Conservation (phyloP, 345 rosid genomes). For the Aurinia saxatilis region DNA sequence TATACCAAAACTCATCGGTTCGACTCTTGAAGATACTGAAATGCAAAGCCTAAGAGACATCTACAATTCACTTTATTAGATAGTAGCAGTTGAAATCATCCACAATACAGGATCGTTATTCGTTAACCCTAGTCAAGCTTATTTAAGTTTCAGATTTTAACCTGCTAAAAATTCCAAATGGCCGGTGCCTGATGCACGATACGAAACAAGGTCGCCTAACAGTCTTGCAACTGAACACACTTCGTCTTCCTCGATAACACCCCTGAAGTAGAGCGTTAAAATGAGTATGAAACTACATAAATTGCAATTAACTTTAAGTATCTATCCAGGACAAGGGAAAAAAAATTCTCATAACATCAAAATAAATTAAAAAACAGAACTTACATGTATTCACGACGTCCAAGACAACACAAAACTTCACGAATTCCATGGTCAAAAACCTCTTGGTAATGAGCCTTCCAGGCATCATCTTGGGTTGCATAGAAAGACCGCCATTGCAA, state of each 20-base stretch:
- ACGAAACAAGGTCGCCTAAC: slow-evolving; percentile 86
- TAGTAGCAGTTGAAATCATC: not conserved
- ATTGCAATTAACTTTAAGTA: not conserved
- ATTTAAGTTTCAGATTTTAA: slow-evolving; percentile 20
- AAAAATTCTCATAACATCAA: not conserved
- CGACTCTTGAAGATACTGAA: not conserved
- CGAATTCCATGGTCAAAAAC: slow-evolving; percentile 92
- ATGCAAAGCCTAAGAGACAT: not conserved
- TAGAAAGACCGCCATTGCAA: slow-evolving; percentile 85
- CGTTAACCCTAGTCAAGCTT: not conserved
- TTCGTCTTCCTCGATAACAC: slow-evolving; percentile 72
- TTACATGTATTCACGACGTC: slow-evolving; percentile 72
- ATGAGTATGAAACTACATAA: not conserved
- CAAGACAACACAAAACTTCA: slow-evolving; percentile 91
- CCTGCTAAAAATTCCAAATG: slow-evolving; percentile 91
- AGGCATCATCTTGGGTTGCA: slow-evolving; percentile 73
- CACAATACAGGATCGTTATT: no score
- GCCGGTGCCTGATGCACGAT: slow-evolving; percentile 90
- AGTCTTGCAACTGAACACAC: slow-evolving; percentile 75
- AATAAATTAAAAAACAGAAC: slow-evolving; percentile 18
- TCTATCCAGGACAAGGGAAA: no score
- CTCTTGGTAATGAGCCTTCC: slow-evolving; percentile 93
- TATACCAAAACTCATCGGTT: not conserved
- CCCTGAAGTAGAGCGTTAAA: slow-evolving; percentile 37
- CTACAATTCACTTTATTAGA: not conserved